Evolutionary conservation across 208 protist species (phyloP).

Genomic region (Wallacemonas sp.): DNA sequence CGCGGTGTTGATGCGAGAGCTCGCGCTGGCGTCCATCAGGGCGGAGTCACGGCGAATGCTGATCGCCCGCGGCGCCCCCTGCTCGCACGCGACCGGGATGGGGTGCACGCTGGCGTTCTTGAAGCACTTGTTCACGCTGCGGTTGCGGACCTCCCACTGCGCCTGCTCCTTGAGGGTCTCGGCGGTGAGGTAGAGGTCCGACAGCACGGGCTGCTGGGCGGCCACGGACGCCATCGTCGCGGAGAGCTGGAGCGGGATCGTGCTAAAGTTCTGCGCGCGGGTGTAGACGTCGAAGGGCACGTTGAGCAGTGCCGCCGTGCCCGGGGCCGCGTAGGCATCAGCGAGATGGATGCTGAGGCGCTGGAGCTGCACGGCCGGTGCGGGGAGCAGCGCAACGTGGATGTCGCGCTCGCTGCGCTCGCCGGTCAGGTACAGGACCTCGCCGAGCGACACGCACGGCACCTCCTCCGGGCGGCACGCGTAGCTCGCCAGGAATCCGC

Average conservation of each 20-base stretch:
- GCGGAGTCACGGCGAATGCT: conserved; percentile 40
- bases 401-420: conserved; percentile 31
- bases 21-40: conserved; percentile 19
- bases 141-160: conserved; percentile 33
- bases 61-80: conserved; percentile 33
- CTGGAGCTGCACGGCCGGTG: conserved; percentile 57
- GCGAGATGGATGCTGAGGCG: conserved; percentile 35
- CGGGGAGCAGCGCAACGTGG: conserved; percentile 45
- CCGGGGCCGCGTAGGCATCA: neutral
- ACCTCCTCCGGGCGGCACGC: conserved; percentile 55
- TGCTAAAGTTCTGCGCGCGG: conserved; percentile 31
- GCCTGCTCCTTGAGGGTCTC: conserved; percentile 50
- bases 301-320: neutral
- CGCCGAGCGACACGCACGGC: conserved; percentile 41
- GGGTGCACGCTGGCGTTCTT: conserved; percentile 32
- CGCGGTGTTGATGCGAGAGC: conserved; percentile 1
- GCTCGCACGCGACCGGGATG: conserved; percentile 25
- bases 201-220: conserved; percentile 30
- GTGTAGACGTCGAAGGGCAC: conserved; percentile 26
- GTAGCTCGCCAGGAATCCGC: conserved; percentile 56
- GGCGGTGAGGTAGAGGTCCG: conserved; percentile 56
- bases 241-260: conserved; percentile 48
- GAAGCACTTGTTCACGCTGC: conserved; percentile 28
- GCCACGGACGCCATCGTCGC: conserved; percentile 43
- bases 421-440: conserved; percentile 37